Base-by-base conservation (phyloP, 805 yeast genomes). In the Pichia thaimueangensis region DNA sequence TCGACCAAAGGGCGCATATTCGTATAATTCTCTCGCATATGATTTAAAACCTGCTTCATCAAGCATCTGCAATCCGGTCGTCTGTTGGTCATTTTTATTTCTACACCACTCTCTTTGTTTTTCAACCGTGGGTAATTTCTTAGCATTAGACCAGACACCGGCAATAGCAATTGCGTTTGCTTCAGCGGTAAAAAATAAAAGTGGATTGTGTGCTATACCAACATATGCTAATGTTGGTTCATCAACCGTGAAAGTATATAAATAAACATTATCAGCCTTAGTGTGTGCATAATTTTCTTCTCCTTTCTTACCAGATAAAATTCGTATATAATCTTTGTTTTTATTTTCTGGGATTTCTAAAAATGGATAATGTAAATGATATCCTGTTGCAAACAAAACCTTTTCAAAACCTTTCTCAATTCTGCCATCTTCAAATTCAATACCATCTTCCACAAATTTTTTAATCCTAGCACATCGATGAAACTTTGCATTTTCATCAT, bases 131-230 rank as follows among this genome's bases (percentile, higher is more conserved):
- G 80, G 80, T 24, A 74, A 53, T 10, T 47, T 15, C n/a, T 54
- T 57, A 19, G 56, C 55, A 21, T 65, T 65, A 1, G 75, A 62
- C 80, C 80, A 76, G 9, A 73, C 71, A 6, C 80, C 80, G 9
- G 77, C 75, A 31, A 75, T 58, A 0, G 78, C 76, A 11, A 76
- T 71, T 1, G 78, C 71, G 40, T 64, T 59, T 0, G 73, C 61
- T 49, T 76, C 82, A 42, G 75, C 69, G 5, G 70, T 63, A 37
- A 70, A 67, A 60, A 73, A 74, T 41, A 68, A 66, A 28, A 71
- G 54, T 9, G 73, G 69, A 8, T 73, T 67, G 4, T 68, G 50
- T 5, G 70, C 58, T 1, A 64, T 54, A 2, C 74, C 73, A 17
- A 64, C 62, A 19, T 63, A 53, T 0, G 66, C 70, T 21, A 71